These are phyloP conservation scores for Phytopythium kandeliae DNA, from an alignment of 352 stramenopile species.

Conservation along the genomic window DNA sequence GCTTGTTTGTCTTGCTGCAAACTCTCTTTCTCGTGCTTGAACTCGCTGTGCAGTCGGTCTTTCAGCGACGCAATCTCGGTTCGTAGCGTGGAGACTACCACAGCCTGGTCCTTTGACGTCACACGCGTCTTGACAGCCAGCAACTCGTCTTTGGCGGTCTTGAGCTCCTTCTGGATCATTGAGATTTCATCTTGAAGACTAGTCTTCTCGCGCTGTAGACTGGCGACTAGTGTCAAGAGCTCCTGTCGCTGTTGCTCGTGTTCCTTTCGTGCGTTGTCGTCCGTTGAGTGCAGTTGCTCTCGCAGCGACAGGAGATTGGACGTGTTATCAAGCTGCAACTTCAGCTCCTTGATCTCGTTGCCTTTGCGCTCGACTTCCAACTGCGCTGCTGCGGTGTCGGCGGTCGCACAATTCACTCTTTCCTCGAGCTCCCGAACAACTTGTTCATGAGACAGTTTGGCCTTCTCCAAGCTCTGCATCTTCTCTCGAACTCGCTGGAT, in stretches of 20 bases:
- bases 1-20: slow-evolving; percentile 29
- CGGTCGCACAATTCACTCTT: slow-evolving; percentile 18
- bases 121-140: slow-evolving; percentile 31
- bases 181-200: slow-evolving; percentile 19
- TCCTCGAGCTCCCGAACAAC: slow-evolving; percentile 28
- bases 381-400: slow-evolving; percentile 19
- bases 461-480: slow-evolving; percentile 9
- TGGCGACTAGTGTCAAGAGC: slow-evolving; percentile 28
- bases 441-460: slow-evolving; percentile 12
- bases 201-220: slow-evolving; percentile 38
- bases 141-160: slow-evolving; percentile 22
- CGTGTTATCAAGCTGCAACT: slow-evolving; percentile 41
- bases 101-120: slow-evolving; percentile 37
- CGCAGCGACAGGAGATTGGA: slow-evolving; percentile 27
- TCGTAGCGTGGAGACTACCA: slow-evolving; percentile 57
- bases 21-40: slow-evolving; percentile 52
- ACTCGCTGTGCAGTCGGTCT: slow-evolving; percentile 50
- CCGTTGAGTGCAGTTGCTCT: slow-evolving; percentile 47
- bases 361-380: slow-evolving; percentile 41
- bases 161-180: slow-evolving; percentile 20
- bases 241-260: slow-evolving; percentile 39
- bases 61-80: slow-evolving; percentile 56
- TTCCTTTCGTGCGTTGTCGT: slow-evolving; percentile 34
- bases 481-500: slow-evolving; percentile 25
- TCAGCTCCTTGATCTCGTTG: slow-evolving; percentile 40